Base-by-base conservation (phyloP, 495 filamentous ascomycete genomes). In the Clavariopsis aquatica region DNA sequence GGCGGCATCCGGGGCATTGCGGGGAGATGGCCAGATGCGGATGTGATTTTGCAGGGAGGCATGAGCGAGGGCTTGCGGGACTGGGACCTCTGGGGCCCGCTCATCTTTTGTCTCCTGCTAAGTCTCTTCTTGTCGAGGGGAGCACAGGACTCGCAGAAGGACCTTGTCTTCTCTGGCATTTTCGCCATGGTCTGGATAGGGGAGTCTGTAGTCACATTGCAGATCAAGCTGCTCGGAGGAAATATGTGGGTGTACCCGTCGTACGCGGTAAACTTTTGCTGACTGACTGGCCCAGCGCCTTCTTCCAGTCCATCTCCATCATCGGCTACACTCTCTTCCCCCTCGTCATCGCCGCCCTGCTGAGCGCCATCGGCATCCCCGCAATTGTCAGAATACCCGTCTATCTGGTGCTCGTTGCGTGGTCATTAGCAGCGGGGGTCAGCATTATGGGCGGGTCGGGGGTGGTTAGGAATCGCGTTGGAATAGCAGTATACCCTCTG, bases 311-410 rank as follows among this genome's bases (percentile, higher is more conserved):
- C 49, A 84, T 98, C 65, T 96, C 91, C 75, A 96, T 98, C 70
- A 98, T 98, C 74, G 94, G 94, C 36, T 98, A 98, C 77, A 98
- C 94, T 1, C 86, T 98, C 57, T 98, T 98, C 79, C 94, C 94
- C n/a, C 83, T 98, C 38, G 95, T 97, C 71, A 89, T 98, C 70
- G 95, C 95, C 7, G 85, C 94, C 13, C 76, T 98, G 41, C 84
- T 98, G 61, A 96, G 92, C 58, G 93, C 92, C 0, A 63, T 98
- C 9, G 79, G 83, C 52, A 81, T 97, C 6, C 87, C 84, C 28
- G 87, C 83, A 31, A 87, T 97, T 67, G 83, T 85, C 1, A 81
- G 94, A 64, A 89, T 97, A 72, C 94, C 94, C 12, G 86, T 98
- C 34, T 97, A 98, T 75, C 77, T 93, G 15, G 81, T 95, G 17